These are phyloP conservation scores for Echinochloa phyllopogon DNA, from an alignment of 176 grass and related monocot species.

Conservation along the genomic window DNA sequence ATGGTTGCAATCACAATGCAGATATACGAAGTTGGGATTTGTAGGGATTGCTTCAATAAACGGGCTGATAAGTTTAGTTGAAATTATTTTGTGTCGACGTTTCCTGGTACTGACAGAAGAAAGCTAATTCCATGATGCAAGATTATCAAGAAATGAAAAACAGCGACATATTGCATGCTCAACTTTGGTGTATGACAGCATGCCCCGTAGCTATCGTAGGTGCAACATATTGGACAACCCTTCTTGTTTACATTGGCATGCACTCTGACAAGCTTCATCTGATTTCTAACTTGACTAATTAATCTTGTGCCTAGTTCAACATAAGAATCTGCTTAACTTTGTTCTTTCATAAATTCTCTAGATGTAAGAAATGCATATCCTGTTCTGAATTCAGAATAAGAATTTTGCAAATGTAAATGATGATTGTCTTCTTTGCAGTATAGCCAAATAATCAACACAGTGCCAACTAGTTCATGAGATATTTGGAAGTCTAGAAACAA, in stretches of 20 bases:
- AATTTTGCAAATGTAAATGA: slow-evolving; percentile 26
- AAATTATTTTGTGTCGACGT: background rate
- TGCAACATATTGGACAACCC: background rate
- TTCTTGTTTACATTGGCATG: background rate
- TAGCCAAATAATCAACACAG: background rate
- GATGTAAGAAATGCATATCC: background rate
- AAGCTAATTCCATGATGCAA: slow-evolving; percentile 9
- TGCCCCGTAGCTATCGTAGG: background rate
- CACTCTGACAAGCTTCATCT: background rate
- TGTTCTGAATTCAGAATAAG: background rate
- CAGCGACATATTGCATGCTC: background rate
- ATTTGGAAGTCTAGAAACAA: background rate
- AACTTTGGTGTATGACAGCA: slow-evolving; percentile 2
- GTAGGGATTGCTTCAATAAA: background rate
- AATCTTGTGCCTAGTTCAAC: background rate
- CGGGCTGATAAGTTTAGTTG: background rate
- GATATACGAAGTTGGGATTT: background rate
- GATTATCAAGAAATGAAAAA: background rate
- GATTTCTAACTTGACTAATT: background rate
- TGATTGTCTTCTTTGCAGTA: background rate
- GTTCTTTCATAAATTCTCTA: background rate
- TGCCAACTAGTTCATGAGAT: background rate
- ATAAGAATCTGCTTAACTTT: background rate
- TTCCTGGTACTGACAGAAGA: background rate
- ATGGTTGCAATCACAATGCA: background rate